Conservation (phyloP, 108 stramenopile genomes). For the Cyclotella sp. region DNA sequence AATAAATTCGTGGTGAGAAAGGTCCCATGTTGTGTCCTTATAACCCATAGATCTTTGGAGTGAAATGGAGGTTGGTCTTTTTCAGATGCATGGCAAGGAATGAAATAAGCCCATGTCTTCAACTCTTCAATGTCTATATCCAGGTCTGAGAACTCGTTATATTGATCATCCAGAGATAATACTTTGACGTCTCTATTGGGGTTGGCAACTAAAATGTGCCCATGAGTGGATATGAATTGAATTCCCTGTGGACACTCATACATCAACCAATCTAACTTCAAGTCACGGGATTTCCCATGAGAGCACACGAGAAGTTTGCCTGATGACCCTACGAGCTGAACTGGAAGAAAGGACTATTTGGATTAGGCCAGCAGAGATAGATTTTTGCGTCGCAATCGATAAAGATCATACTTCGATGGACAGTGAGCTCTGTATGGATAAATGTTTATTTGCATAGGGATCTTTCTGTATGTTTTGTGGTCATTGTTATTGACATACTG, state of each 20-base stretch:
- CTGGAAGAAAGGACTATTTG: slow-evolving; percentile 39
- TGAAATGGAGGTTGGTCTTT: slow-evolving; percentile 1
- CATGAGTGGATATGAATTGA: slow-evolving; percentile 49
- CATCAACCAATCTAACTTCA: slow-evolving; percentile 47
- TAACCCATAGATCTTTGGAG: slow-evolving; percentile 53
- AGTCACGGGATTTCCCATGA: neutral
- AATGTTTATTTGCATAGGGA: slow-evolving; percentile 65
- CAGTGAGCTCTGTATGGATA: slow-evolving; percentile 6
- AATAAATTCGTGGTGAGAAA: slow-evolving; percentile 50
- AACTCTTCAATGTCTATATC: slow-evolving; percentile 12
- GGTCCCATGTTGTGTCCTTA: slow-evolving; percentile 49
- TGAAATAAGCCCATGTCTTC: slow-evolving; percentile 44
- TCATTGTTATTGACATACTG: slow-evolving; percentile 75
- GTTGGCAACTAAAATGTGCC: slow-evolving; percentile 32
- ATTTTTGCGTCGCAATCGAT: slow-evolving; percentile 12
- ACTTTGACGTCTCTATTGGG: slow-evolving; percentile 31
- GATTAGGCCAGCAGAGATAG: slow-evolving; percentile 13
- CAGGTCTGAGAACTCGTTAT: slow-evolving; percentile 14
- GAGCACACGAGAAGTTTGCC: slow-evolving; percentile 32
- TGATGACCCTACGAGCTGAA: slow-evolving; percentile 37
- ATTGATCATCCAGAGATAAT: slow-evolving; percentile 29
- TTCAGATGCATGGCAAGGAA: slow-evolving; percentile 33
- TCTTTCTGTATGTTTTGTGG: slow-evolving; percentile 64
- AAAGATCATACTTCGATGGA: neutral
- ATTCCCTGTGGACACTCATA: slow-evolving; percentile 44